Evolutionary conservation across 2,329 filamentous ascomycete genomes (phyloP), one percentile per base, ranked within the genome.

Genomic region (Emergomyces orientalis): DNA sequence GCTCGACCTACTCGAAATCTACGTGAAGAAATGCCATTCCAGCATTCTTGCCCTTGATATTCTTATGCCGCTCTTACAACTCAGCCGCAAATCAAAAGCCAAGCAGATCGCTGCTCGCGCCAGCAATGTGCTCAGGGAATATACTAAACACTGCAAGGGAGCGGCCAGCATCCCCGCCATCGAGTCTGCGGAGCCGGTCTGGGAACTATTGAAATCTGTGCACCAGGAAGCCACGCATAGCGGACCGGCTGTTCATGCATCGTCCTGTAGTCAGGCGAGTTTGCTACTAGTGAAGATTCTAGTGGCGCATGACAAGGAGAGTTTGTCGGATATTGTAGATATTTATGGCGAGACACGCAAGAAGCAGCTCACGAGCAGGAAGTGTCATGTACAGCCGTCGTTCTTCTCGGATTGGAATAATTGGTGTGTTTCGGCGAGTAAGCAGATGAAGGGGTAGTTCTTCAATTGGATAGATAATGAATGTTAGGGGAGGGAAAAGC

Each of bases 1-100:
- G 6, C 83, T 97, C 4, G 94, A 97, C 71, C 83, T 97, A 0
- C 81, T 97, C 13, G 85, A 88, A 64, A 88, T 94, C 66, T 97
- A 91, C 74, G 81, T 94, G 66, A 91, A 89, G 74, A 88, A 88
- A 68, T 88, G 94, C 75, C 84, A 88, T 62, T 81, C 82, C 27
- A 88, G 86, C 69, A 76, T 83, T 1, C 78, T 92, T 0, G 84
- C 86, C 0, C 84, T 94, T 52, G 80, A 85, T 45, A 76, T 94
- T 9, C 78, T 97, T 6, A 74, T 92, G 8, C 91, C 93, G 0
- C 80, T 97, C 0, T 80, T 96, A n/a, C 79, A 82, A 54, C 84
- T 94, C 51, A 85, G 90, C 55, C 86, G 90, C 63, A 88, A 83
- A n/a, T 94, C 90, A 0, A 85, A 82, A 45, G 87, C 86, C 65